A percentile compares a stretch with the other conserved stretches of the same genome.
Conservation (phyloP, 2,329 filamentous ascomycete genomes). For the Mycosphaerella sp. region DNA sequence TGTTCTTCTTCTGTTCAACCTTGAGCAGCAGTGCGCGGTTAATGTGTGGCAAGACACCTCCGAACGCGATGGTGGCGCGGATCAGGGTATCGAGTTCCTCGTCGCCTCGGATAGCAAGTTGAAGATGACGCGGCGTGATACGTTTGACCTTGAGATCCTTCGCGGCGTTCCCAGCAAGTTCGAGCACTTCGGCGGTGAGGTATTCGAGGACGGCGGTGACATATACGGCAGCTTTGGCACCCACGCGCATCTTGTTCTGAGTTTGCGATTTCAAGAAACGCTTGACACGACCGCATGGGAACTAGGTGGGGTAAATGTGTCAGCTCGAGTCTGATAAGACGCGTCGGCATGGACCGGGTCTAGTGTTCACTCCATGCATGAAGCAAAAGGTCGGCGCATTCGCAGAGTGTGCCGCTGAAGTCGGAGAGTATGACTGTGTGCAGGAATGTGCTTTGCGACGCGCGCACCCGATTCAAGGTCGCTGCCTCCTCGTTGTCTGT, state of each 20-base stretch:
- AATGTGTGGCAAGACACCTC: constrained; percentile 97
- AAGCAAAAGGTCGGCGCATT: background rate
- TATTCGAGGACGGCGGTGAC: constrained; percentile 98
- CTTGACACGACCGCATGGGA: constrained; percentile 99
- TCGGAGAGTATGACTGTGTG: constrained; percentile 8
- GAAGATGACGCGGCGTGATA: constrained; percentile 98
- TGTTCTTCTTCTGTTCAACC: constrained; percentile 97
- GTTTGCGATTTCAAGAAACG: constrained; percentile 99
- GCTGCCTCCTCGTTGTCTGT: constrained; percentile 11
- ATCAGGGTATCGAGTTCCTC: constrained; percentile 98
- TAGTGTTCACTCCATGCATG: background rate
- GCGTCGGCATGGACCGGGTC: background rate
- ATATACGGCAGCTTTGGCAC: constrained; percentile 96
- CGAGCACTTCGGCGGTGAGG: constrained; percentile 96
- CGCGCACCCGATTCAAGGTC: constrained; percentile 16
- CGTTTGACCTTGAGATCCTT: constrained; percentile 99
- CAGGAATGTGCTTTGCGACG: constrained; percentile 27
- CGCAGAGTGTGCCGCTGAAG: constrained; percentile 2
- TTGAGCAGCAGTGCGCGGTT: constrained; percentile 93
- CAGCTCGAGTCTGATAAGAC: constrained; percentile 8
- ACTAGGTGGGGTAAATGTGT: constrained; percentile 53
- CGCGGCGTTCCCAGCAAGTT: constrained; percentile 96
- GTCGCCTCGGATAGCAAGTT: constrained; percentile 91
- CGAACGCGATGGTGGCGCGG: constrained; percentile 94
- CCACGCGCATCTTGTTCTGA: constrained; percentile 99